Conservation (phyloP, 108 stramenopile species). For the Cyclotella distinguenda region DNA sequence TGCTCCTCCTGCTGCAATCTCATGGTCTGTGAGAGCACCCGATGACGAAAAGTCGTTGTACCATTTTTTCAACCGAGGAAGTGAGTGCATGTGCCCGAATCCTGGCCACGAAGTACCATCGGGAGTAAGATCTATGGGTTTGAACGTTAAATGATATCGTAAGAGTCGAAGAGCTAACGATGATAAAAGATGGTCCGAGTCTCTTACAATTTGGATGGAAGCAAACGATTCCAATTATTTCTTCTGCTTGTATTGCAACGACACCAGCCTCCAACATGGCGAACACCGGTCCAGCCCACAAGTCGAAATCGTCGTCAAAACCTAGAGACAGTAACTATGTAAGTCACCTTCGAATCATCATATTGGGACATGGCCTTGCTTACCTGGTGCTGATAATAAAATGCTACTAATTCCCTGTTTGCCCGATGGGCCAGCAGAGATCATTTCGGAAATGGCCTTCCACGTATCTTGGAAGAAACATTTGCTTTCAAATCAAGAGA, state of each 20-base stretch:
- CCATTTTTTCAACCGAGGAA: constrained; percentile 76
- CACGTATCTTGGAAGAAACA: constrained; percentile 39
- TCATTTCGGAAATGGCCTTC: constrained; percentile 67
- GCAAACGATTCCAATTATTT: constrained; percentile 74
- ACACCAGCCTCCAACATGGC: constrained; percentile 77
- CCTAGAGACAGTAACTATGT: too few relatives aligned
- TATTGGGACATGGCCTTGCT: too few relatives aligned
- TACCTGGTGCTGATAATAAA: constrained; percentile 74
- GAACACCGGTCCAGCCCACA: constrained; percentile 80
- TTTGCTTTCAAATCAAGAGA: neutral
- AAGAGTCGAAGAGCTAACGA: neutral
- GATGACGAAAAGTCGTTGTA: constrained; percentile 23
- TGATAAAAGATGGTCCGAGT: neutral
- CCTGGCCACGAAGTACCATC: constrained; percentile 78
- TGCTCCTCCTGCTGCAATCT: constrained; percentile 82
- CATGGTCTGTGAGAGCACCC: constrained; percentile 40
- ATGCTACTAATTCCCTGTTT: constrained; percentile 68
- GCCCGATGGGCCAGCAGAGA: constrained; percentile 61
- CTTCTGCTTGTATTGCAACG: constrained; percentile 62
- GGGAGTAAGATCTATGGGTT: constrained; percentile 55
- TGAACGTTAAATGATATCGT: neutral
- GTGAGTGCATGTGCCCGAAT: constrained; percentile 88
- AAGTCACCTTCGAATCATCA: too few relatives aligned
- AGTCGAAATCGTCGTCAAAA: constrained; percentile 68
- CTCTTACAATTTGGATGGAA: constrained; percentile 71